phyloP scores from a whole-genome alignment of 305 asterid species.

The Rubia balearica region DNA sequence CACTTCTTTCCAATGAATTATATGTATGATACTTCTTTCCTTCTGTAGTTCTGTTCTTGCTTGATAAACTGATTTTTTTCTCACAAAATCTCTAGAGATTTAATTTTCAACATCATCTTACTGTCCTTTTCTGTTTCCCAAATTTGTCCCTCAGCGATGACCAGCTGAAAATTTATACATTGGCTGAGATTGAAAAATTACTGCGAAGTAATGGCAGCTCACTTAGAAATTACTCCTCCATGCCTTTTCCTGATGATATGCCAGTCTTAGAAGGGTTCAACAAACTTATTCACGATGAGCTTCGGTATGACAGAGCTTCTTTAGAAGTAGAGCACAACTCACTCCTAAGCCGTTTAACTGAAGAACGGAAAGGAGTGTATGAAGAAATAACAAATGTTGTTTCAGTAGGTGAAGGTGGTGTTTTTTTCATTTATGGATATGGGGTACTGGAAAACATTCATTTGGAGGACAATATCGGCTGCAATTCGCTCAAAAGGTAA shows the following conservation, averaged over 20 bases:
- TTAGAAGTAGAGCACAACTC: neutral
- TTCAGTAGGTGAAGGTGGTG: neutral
- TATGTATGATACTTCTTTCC: too few species aligned
- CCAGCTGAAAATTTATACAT: neutral
- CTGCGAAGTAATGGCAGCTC: neutral
- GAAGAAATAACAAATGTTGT: neutral
- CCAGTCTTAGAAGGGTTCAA: neutral
- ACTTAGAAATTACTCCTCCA: neutral
- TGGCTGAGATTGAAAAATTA: neutral
- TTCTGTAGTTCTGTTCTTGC: too few species aligned
- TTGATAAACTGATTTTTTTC: too few species aligned
- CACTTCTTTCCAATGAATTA: too few species aligned
- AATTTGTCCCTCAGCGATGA: neutral
- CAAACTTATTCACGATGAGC: neutral
- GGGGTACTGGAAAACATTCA: constrained; percentile 6
- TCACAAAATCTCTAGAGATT: too few species aligned
- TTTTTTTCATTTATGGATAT: neutral
- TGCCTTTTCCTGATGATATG: neutral
- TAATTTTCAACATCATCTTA: too few species aligned
- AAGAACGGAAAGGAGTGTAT: neutral
- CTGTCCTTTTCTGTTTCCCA: too few species aligned
- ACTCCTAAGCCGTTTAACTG: neutral
- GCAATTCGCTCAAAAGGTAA: neutral
- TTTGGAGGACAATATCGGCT: neutral
- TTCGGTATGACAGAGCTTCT: neutral